Evolutionary conservation across 164 flowering plant species (phyloP).

Genomic region (Kingdonia uniflora): DNA sequence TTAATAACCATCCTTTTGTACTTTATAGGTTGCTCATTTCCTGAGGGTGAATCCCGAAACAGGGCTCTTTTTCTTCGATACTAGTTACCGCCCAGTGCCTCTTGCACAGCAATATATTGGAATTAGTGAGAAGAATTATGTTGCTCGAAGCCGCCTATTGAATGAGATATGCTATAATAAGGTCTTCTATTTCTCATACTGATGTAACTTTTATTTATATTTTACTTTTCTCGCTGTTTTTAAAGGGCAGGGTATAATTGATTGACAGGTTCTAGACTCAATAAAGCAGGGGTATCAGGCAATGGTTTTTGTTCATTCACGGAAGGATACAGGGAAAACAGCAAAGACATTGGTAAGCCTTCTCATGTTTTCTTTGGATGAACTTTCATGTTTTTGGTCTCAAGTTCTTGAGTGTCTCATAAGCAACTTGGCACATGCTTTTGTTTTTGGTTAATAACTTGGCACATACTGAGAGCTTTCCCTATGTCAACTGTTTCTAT

Average conservation of each 20-base stretch:
- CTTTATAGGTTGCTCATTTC: conserved; percentile 81
- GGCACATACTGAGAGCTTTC: too few species aligned
- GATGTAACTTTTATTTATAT: background rate
- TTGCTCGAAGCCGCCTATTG: conserved; percentile 62
- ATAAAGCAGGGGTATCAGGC: conserved; percentile 84
- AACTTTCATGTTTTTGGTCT: too few species aligned
- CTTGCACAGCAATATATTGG: conserved; percentile 98
- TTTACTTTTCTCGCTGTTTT: background rate
- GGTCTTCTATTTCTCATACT: conserved; percentile 25
- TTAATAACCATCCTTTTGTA: conserved; percentile 1
- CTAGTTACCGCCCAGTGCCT: conserved; percentile 98
- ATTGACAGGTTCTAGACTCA: conserved; percentile 71
- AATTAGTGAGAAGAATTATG: conserved; percentile 77
- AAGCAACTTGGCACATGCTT: too few species aligned
- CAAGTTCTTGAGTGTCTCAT: too few species aligned
- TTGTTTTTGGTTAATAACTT: too few species aligned
- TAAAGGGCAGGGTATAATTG: background rate
- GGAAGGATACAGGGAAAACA: conserved; percentile 95
- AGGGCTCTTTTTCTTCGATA: conserved; percentile 93
- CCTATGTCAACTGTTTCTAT: too few species aligned
- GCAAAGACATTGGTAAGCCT: conserved; percentile 70
- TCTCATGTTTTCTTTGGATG: background rate
- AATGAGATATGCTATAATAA: conserved; percentile 88
- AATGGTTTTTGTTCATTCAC: conserved; percentile 97
- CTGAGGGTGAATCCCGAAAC: conserved; percentile 85